Base-by-base conservation (phyloP, 2,329 filamentous ascomycete species). In the Eutypella sp. region DNA sequence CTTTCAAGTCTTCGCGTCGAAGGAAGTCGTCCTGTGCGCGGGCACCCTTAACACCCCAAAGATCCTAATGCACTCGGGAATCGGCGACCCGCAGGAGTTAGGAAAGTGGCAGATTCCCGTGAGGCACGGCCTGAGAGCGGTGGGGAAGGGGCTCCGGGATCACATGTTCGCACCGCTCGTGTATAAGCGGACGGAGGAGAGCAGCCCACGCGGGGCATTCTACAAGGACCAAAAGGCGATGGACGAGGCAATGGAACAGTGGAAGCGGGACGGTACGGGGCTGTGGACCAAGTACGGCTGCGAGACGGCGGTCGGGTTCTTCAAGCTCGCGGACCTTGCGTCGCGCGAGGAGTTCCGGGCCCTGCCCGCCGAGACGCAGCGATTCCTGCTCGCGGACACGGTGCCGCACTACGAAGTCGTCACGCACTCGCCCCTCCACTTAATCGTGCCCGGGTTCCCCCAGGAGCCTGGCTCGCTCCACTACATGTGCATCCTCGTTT, bases 401-500 rank as follows among this genome's bases (percentile, higher is more conserved):
- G 68, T 84, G 2, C 81, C 82, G 0, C 71, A 76, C 40, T 82
- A 72, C 51, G 81, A 85, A 52, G 58, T 83, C 15, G 45, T 73
- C 8, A 72, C 67, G 2, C 72, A 76, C 47, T 66, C 72, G 46
- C 68, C 70, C 0, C 51, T 70, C 4, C 73, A 74, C 50, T 68
- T 57, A 56, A 63, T 68, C 44, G 45, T 70, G 0, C 74, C 74
- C 0, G 56, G 62, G 1, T 65, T 72, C 29, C 57, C 66, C 0
- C 42, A 56, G 4, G 53, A 58, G 2, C n/a, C n/a, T n/a, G n/a
- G n/a, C n/a, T 56, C 61, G 4, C 63, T 70, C 15, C 68, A 67
- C 63, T 75, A 75, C 53, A 59, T 66, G 1, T 69, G 64, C 24
- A 48, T 77, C 4, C 48, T 70, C 0, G 66, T 73, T 1, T 76